Percentiles rank a stretch among this genome's conserved stretches.
These are phyloP conservation scores for Chloranthus sessilifolius DNA, from an alignment of 164 flowering plant species.

Conservation along the genomic window DNA sequence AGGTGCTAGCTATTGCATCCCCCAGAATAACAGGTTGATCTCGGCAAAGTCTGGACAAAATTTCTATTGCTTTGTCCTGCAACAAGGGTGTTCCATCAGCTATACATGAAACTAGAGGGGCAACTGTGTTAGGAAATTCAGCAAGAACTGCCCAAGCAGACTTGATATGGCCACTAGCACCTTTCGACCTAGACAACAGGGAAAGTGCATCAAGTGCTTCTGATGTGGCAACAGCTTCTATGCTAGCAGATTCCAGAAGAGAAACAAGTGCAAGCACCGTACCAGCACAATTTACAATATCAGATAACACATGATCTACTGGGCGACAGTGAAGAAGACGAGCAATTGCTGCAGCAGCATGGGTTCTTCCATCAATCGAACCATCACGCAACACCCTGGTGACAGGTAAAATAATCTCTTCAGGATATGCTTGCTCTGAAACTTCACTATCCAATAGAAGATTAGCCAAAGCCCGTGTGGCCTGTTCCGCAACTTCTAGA, in stretches of 20 bases:
- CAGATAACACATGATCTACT: constrained; percentile 54
- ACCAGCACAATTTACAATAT: constrained; percentile 74
- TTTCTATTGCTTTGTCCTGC: constrained; percentile 89
- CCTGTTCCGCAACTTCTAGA: constrained; percentile 86
- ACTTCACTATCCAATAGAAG: constrained; percentile 75
- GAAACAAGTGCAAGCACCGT: constrained; percentile 89
- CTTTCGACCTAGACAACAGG: constrained; percentile 65
- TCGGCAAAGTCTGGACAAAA: constrained; percentile 68
- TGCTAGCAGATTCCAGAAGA: constrained; percentile 53
- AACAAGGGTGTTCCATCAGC: constrained; percentile 58
- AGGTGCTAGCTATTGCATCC: constrained; percentile 41
- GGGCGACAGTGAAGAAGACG: constrained; percentile 57
- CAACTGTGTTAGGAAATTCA: constrained; percentile 62
- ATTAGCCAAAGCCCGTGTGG: constrained; percentile 83
- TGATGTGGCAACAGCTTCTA: constrained; percentile 56
- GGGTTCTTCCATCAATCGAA: constrained; percentile 63
- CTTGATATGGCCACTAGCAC: constrained; percentile 44
- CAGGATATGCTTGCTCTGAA: constrained; percentile 60
- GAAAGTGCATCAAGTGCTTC: constrained; percentile 95
- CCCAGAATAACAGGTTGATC: constrained; percentile 73
- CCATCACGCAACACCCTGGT: constrained; percentile 88
- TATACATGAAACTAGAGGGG: constrained; percentile 73
- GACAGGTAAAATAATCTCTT: constrained; percentile 73
- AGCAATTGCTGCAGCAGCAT: constrained; percentile 94
- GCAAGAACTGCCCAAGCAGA: constrained; percentile 89